Conservation (phyloP, 257 asterid genomes). For the Petunia axillaris region DNA sequence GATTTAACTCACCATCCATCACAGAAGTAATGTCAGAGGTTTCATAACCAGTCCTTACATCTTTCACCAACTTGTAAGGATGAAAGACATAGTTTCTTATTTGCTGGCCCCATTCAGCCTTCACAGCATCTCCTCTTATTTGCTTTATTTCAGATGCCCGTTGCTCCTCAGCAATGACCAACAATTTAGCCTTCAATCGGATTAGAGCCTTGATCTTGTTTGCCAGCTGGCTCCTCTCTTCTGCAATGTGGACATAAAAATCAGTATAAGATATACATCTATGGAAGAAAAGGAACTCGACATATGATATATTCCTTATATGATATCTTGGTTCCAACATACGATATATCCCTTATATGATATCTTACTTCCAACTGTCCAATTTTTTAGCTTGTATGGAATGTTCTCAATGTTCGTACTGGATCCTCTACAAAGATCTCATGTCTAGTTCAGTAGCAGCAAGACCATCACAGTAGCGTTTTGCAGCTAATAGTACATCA, state of each 20-base stretch:
- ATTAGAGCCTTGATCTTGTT: slow-evolving; percentile 91
- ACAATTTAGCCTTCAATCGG: slow-evolving; percentile 82
- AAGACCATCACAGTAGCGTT: neutral
- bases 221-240: slow-evolving; percentile 77
- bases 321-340: neutral
- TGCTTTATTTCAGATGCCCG: slow-evolving; percentile 96
- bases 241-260: slow-evolving; percentile 43
- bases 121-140: slow-evolving; percentile 83
- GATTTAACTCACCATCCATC: slow-evolving; percentile 94
- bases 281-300: neutral
- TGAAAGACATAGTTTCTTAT: slow-evolving; percentile 94
- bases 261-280: slow-evolving; percentile 17
- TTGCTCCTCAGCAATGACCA: slow-evolving; percentile 91
- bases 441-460: neutral
- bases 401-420: neutral
- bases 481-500: slow-evolving; percentile 10
- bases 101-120: slow-evolving; percentile 99
- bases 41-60: slow-evolving; percentile 80
- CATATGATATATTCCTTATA: neutral
- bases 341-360: neutral
- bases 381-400: neutral
- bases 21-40: slow-evolving; percentile 82
- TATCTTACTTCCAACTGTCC: neutral
- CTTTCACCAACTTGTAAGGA: slow-evolving; percentile 94
- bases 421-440: slow-evolving; percentile 11